Base-by-base conservation (phyloP, 768 basidiomycete genomes). In the Xerocomellus dryophilus region DNA sequence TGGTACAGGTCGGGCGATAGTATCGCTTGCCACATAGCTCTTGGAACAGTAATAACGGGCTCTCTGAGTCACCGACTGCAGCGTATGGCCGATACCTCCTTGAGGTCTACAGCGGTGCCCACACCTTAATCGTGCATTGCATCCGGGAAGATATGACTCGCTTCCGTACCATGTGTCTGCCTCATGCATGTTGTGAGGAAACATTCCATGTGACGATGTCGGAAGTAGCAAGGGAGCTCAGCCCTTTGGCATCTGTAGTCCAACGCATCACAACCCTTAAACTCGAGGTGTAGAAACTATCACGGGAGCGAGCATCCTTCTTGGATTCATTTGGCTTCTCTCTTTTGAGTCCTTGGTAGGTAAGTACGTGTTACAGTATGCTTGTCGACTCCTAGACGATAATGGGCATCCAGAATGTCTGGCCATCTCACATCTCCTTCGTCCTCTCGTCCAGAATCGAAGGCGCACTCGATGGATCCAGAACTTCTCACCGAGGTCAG, bases 151-250 rank as follows among this genome's bases (percentile, higher is more conserved):
- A 17, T 35, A 21, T 35, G 35, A 47, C 18, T 41, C 36, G 29
- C 20, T 1, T 51, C 47, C 39, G 38, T 6, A 27, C 43, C 63
- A 65, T 54, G 63, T 57, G 61, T 59, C 39, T 47, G 43, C 68
- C 67, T 55, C 64, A 43, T 68, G 61, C 15, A 54, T 36, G 43
- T 36, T 43, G 27, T 29, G 50, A 57, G 46, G 44, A 51, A 34
- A 17, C 34, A 20, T 44, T 34, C 51, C 53, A 50, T 41, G 40
- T 38, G 50, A 41, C 39, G 25, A 42, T 43, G 21, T 35, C 20
- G 11, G 18, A 27, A 21, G 35, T 9, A 29, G 36, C 43, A 45
- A 25, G 43, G 43, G 36, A 47, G 25, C 47, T 43, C 45, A 17
- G 12, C 18, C 32, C 35, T 23, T 47, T 42, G 29, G 5, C 43